Conservation (phyloP, 2,329 filamentous ascomycete species). For the Aureobasidium sp. region DNA sequence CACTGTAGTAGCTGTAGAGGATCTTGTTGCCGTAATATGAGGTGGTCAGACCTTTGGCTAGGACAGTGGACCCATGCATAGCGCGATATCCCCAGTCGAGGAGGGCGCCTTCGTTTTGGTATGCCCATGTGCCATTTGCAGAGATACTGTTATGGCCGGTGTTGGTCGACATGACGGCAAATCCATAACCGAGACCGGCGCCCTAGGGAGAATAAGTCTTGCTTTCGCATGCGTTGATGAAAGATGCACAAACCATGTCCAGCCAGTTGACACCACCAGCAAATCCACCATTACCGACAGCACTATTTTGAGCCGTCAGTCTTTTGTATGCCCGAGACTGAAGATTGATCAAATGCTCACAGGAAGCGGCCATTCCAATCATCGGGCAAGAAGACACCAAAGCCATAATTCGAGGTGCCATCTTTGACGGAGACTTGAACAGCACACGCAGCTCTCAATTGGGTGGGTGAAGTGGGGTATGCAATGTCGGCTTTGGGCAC, state of each 20-base stretch:
- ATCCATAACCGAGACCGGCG: slow-evolving; percentile 34
- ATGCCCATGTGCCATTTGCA: slow-evolving; percentile 33
- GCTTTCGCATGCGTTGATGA: too few relatives aligned
- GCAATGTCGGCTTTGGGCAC: slow-evolving; percentile 33
- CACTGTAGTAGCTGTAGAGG: slow-evolving; percentile 48
- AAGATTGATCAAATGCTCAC: not conserved
- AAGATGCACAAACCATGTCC: slow-evolving; percentile 37
- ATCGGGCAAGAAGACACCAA: slow-evolving; percentile 29
- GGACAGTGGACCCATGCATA: slow-evolving; percentile 44
- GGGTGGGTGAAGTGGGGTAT: slow-evolving; percentile 34
- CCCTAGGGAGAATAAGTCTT: slow-evolving; percentile 2
- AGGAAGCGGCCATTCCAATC: slow-evolving; percentile 30
- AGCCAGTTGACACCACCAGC: slow-evolving; percentile 43
- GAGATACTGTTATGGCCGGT: slow-evolving; percentile 39
- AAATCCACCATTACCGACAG: slow-evolving; percentile 42
- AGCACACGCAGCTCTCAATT: slow-evolving; percentile 27
- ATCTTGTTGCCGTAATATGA: slow-evolving; percentile 42
- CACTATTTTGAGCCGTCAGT: slow-evolving; percentile 13
- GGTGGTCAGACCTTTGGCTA: slow-evolving; percentile 43
- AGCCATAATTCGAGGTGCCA: slow-evolving; percentile 25
- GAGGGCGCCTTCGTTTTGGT: slow-evolving; percentile 31
- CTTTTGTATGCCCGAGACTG: too few relatives aligned
- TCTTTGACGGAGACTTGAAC: slow-evolving; percentile 28
- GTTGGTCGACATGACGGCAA: slow-evolving; percentile 40
- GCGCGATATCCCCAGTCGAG: slow-evolving; percentile 36